Base-by-base conservation (phyloP, 768 basidiomycete genomes). In the Tulasnella sp. region DNA sequence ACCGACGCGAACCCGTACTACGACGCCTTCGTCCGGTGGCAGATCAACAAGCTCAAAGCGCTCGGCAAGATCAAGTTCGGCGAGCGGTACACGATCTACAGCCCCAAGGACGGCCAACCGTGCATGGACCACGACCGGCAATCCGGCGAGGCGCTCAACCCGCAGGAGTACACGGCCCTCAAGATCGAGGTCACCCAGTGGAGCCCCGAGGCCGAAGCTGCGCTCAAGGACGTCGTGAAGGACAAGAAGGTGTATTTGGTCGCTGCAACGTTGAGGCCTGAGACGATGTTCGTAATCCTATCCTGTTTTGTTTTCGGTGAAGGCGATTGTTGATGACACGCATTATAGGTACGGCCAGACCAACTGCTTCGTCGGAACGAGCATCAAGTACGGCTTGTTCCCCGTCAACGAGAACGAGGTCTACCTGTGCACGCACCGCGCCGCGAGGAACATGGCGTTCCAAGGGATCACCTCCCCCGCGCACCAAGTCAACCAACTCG, bases 81-180 rank as follows among this genome's bases (percentile, higher is more conserved):
- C 65, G 92, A 97, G 81, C 89, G 97, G 59, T 96, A 98, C 80
- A 99, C 97, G 16, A 93, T 99, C 78, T 99, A 97, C 85, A 95
- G 93, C 75, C 94, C 95, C 2, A 98, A 98, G 80, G 97, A 99
- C 76, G 95, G 95, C 2, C 97, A 98, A 78, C 96, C 97, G 0
- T 99, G 97, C 78, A 98, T 99, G 97, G 97, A 99, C 81, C 97
- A 99, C 82, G 97, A 99, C 80, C 90, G 97, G 72, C 86, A 88
- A 67, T 93, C 94, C 73, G 97, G 97, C 47, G 97, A 99, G 81
- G 96, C 90, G 63, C 83, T 94, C 71, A 94, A 93, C 6, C 97
- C 97, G 4, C 94, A 95, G 77, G 96, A 98, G 78, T 98, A 98
- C 81, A 92, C 95, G 22, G 90, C 84, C 22, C 81, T 98, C 80